A percentile compares a stretch with the other conserved stretches of the same genome.
Evolutionary conservation across 192 early-diverging fungal species (phyloP).

Genomic region (Coemansia sp.): DNA sequence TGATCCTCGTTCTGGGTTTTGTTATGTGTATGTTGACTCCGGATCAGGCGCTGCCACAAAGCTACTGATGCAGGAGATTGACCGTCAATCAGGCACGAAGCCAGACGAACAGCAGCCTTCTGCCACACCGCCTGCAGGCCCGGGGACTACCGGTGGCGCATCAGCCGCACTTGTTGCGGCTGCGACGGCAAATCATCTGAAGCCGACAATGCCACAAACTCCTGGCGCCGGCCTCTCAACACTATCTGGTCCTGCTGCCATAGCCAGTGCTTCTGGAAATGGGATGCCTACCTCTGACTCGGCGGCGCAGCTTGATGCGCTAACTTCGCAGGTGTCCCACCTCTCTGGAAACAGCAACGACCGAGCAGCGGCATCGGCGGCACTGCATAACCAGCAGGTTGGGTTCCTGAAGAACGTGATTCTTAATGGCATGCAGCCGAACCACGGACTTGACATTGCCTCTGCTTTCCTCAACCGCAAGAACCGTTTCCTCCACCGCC

Average conservation of each 20-base stretch:
- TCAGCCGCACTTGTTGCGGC: slow-evolving; percentile 1
- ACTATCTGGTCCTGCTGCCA: slow-evolving; percentile 12
- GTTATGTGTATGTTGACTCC: slow-evolving; percentile 50
- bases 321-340: slow-evolving; percentile 41
- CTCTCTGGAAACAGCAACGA: slow-evolving; percentile 30
- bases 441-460: slow-evolving; percentile 29
- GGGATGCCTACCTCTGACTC: slow-evolving; percentile 34
- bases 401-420: slow-evolving; percentile 49
- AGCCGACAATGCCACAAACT: not conserved
- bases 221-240: slow-evolving; percentile 2
- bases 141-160: not conserved
- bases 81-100: slow-evolving; percentile 28
- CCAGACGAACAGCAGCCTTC: slow-evolving; percentile 1
- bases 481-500: slow-evolving; percentile 42
- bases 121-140: not conserved
- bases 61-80: slow-evolving; percentile 46
- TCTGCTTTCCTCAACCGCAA: slow-evolving; percentile 33
- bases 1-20: slow-evolving; percentile 38
- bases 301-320: slow-evolving; percentile 40
- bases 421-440: slow-evolving; percentile 32
- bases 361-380: slow-evolving; percentile 35
- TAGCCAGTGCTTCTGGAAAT: slow-evolving; percentile 35
- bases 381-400: slow-evolving; percentile 52
- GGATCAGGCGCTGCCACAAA: slow-evolving; percentile 50
- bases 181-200: not conserved